Evolutionary conservation across 257 asterid genomes (phyloP).

Genomic region (Handroanthus guayacan): DNA sequence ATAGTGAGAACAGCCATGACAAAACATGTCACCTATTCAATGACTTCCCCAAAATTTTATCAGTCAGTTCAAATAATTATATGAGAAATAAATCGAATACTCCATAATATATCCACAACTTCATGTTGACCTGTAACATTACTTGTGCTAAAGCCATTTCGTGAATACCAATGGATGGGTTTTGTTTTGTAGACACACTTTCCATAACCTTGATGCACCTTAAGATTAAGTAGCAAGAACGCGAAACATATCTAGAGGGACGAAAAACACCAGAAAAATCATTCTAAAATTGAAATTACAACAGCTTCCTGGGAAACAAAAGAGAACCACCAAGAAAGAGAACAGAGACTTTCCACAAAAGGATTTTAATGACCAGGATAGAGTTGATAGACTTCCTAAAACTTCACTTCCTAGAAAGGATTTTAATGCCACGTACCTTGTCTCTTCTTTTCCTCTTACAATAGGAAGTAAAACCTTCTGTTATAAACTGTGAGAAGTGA

Average conservation of each 20-base stretch:
- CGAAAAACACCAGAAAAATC: constrained; percentile 7
- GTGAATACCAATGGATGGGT: background rate
- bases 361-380: too few relatives aligned
- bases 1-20: background rate
- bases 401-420: constrained; percentile 4
- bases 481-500: constrained; percentile 94
- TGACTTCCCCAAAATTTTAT: background rate
- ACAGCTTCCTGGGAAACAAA: constrained; percentile 14
- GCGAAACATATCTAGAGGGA: background rate
- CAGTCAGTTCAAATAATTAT: background rate
- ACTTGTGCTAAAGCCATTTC: background rate
- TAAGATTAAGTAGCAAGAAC: constrained; percentile 3
- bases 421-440: constrained; percentile 55
- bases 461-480: constrained; percentile 96
- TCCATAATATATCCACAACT: background rate
- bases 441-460: constrained; percentile 98
- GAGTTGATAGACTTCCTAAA: background rate
- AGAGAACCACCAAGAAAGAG: background rate
- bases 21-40: background rate
- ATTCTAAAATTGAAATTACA: background rate
- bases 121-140: constrained; percentile 8
- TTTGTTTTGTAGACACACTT: background rate
- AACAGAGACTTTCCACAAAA: too few relatives aligned
- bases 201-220: background rate
- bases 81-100: background rate